Percentiles rank a stretch among this genome's conserved stretches.
Evolutionary conservation across 2,329 filamentous ascomycete species (phyloP).

Genomic region (Colletotrichum sp.): DNA sequence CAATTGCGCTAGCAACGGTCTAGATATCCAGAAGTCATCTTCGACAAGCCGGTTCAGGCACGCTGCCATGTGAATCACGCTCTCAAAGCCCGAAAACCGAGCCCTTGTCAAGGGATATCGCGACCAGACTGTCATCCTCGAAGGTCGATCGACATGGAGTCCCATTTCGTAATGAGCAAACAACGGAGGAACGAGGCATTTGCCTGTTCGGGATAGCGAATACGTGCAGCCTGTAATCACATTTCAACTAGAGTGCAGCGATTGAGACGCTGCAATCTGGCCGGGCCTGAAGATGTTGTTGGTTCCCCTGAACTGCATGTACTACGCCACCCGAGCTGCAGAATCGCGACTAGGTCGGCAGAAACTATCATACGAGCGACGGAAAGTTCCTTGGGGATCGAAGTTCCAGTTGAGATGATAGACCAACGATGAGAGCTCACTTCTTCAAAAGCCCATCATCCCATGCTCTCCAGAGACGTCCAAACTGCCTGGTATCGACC

Average conservation of each 20-base stretch:
- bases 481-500: background rate
- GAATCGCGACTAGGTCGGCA: background rate
- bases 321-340: background rate
- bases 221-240: background rate
- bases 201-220: background rate
- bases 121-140: background rate
- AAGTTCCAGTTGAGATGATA: background rate
- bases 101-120: background rate
- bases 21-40: background rate
- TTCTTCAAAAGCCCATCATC: background rate
- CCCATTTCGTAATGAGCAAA: background rate
- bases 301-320: background rate
- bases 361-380: background rate
- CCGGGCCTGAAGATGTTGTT: background rate
- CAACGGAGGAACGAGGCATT: background rate
- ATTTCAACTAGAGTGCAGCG: background rate
- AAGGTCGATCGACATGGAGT: background rate
- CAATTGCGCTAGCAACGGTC: background rate
- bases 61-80: background rate
- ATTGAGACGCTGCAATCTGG: background rate
- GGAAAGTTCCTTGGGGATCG: background rate
- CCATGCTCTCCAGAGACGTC: background rate
- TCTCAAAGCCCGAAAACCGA: background rate
- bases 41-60: background rate
- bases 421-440: background rate